These are phyloP conservation scores for Aristolochia californica DNA, from an alignment of 164 flowering plant genomes.

Conservation along the genomic window DNA sequence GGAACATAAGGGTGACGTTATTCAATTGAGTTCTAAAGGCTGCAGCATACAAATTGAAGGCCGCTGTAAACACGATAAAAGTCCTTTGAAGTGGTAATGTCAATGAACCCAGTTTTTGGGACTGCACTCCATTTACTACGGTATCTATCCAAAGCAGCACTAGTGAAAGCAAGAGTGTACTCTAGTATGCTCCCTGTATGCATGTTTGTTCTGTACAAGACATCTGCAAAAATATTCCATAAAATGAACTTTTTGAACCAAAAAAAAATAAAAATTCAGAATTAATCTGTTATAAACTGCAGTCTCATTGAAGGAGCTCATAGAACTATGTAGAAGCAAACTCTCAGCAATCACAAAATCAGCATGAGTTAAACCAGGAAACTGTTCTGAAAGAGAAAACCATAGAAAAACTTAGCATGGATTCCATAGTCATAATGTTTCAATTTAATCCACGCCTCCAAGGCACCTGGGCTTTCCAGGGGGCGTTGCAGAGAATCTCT, in stretches of 20 bases:
- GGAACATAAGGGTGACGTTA: too few relatives aligned
- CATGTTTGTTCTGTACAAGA: constrained; percentile 78
- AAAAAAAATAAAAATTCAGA: background rate
- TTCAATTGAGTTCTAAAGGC: background rate
- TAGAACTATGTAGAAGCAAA: too few relatives aligned
- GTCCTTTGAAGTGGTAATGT: constrained; percentile 93
- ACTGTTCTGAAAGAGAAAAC: too few relatives aligned
- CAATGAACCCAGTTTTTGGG: constrained; percentile 94
- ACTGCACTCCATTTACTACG: constrained; percentile 86
- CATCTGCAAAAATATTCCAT: constrained; percentile 39
- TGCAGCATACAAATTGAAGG: constrained; percentile 76
- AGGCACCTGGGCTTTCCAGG: too few relatives aligned
- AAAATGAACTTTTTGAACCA: background rate
- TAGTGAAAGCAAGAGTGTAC: constrained; percentile 91
- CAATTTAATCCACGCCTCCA: too few relatives aligned
- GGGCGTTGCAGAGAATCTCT: too few relatives aligned
- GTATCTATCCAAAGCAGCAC: constrained; percentile 88
- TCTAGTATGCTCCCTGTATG: constrained; percentile 91
- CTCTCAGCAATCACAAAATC: too few relatives aligned
- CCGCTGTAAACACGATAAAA: constrained; percentile 93
- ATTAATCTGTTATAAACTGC: too few relatives aligned
- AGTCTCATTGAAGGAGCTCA: too few relatives aligned
- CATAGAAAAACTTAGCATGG: too few relatives aligned
- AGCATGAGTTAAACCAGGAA: too few relatives aligned
- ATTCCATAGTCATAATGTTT: too few relatives aligned